A percentile compares a stretch with the other conserved stretches of the same genome.
These are phyloP conservation scores for Diaporthe humulicola DNA, from an alignment of 2,329 filamentous ascomycete genomes.

Conservation along the genomic window DNA sequence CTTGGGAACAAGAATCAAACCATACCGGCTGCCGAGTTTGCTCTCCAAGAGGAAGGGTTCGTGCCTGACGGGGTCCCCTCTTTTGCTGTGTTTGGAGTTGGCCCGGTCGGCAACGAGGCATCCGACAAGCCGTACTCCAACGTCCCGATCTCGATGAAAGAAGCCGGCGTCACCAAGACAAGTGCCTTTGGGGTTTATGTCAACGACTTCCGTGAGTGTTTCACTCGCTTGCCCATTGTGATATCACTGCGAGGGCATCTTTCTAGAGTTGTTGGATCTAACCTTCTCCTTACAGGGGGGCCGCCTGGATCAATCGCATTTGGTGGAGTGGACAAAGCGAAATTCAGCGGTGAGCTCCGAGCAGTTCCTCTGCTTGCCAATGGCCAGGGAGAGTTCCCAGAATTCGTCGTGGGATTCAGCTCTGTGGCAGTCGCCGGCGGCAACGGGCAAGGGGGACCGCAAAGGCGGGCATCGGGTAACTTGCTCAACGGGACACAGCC, in stretches of 20 bases:
- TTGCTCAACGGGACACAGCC: neutral
- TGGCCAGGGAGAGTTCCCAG: neutral
- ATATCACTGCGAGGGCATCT: neutral
- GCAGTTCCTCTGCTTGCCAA: neutral
- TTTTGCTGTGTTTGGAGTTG: neutral
- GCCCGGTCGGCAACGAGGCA: neutral
- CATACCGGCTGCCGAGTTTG: neutral
- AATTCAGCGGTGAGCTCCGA: neutral
- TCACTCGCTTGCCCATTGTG: neutral
- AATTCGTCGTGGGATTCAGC: constrained; percentile 1
- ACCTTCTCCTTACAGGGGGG: neutral
- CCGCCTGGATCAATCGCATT: neutral
- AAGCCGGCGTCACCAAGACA: constrained; percentile 1
- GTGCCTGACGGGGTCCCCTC: neutral
- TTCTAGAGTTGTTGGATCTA: neutral
- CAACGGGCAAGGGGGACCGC: neutral
- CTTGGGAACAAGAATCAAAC: neutral
- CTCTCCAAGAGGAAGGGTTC: neutral
- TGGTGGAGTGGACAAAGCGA: neutral
- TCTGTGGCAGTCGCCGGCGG: neutral
- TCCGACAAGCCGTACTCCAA: neutral
- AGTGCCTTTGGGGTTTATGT: neutral
- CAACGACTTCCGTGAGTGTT: neutral
- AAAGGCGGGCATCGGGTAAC: neutral
- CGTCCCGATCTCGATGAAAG: neutral